Conservation (phyloP, 371 early-diverging fungal species). For the Dinochytrium kinnereticum region DNA sequence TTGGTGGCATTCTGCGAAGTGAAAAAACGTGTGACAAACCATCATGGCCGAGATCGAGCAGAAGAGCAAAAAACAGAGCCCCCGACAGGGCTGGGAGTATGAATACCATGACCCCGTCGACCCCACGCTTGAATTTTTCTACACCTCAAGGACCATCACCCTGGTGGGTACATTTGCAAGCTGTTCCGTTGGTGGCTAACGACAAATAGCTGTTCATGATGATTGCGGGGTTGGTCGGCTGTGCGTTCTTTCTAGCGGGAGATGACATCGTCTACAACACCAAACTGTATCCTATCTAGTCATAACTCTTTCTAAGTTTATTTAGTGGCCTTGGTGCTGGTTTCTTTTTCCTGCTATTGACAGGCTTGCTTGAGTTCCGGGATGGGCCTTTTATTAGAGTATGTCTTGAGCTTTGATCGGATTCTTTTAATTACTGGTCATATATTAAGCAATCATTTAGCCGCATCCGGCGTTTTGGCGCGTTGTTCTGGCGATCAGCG, state of each 20-base stretch:
- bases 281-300: constrained; percentile 43
- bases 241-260: constrained; percentile 60
- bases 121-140: constrained; percentile 49
- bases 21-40: neutral
- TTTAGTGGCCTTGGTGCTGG: constrained; percentile 33
- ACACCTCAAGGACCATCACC: constrained; percentile 45
- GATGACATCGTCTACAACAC: constrained; percentile 65
- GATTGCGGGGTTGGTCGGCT: constrained; percentile 39
- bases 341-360: constrained; percentile 74
- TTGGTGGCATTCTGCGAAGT: constrained; percentile 23
- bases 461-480: constrained; percentile 97
- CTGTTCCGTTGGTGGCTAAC: neutral
- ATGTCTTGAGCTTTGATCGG: constrained; percentile 71
- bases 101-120: constrained; percentile 48
- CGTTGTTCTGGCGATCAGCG: constrained; percentile 79
- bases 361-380: constrained; percentile 83
- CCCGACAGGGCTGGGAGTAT: constrained; percentile 40
- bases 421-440: constrained; percentile 77
- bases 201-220: neutral
- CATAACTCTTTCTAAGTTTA: neutral
- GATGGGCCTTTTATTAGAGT: constrained; percentile 91
- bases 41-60: too few relatives aligned
- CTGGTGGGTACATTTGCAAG: constrained; percentile 23
- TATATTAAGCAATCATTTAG: constrained; percentile 87
- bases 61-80: neutral